phyloP scores from a whole-genome alignment of 208 protist species.

The Crithidia brevicula region DNA sequence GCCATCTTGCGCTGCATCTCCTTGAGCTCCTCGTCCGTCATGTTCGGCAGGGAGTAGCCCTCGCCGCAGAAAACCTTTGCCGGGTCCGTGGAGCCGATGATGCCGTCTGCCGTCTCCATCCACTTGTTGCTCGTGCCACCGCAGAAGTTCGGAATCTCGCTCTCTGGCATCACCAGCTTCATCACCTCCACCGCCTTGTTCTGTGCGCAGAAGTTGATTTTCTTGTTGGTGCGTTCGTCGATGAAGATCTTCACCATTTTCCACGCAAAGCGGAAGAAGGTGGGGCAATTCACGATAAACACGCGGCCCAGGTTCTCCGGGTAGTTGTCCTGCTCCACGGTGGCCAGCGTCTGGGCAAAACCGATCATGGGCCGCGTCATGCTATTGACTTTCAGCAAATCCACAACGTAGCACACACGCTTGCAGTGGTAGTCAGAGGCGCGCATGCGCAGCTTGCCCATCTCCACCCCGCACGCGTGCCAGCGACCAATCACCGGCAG shows the following conservation, averaged over 20 bases:
- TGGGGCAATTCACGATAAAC: constrained; percentile 84
- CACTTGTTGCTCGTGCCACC: constrained; percentile 74
- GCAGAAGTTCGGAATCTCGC: constrained; percentile 79
- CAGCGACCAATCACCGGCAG: constrained; percentile 66
- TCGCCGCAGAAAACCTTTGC: constrained; percentile 46
- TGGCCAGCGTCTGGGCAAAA: constrained; percentile 77
- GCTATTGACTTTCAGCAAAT: constrained; percentile 63
- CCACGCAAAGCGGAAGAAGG: constrained; percentile 76
- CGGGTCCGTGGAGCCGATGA: constrained; percentile 65
- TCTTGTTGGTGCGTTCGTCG: constrained; percentile 81
- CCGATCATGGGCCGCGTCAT: constrained; percentile 78
- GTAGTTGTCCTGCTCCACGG: constrained; percentile 89
- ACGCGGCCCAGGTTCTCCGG: constrained; percentile 78
- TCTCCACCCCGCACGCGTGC: constrained; percentile 72
- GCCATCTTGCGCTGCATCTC: constrained; percentile 16
- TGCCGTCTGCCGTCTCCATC: constrained; percentile 59
- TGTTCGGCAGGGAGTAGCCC: constrained; percentile 24
- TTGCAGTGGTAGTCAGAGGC: constrained; percentile 61
- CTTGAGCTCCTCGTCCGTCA: constrained; percentile 22
- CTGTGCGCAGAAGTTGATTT: constrained; percentile 68
- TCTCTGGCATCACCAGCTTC: constrained; percentile 62
- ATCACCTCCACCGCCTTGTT: constrained; percentile 55
- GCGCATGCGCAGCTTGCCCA: constrained; percentile 60
- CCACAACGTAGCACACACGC: constrained; percentile 78
- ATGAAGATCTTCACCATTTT: constrained; percentile 85